Evolutionary conservation across 495 filamentous ascomycete species (phyloP), one percentile per base, ranked within the genome.

Genomic region (Geopyxis carbonaria): DNA sequence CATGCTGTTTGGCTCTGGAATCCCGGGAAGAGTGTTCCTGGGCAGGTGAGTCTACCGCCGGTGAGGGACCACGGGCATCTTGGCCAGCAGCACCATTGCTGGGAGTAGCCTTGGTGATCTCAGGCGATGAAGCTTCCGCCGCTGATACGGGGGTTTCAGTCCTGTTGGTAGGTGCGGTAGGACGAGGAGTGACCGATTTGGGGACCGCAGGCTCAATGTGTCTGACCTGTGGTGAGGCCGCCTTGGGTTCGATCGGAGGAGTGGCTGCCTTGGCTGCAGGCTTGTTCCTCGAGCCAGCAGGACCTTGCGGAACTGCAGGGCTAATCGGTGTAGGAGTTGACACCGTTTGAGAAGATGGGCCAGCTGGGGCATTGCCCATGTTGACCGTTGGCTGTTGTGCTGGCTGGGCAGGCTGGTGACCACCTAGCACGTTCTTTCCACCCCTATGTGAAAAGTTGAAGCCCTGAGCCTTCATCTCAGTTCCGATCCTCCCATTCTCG

Each of bases 401-500:
- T 27, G 53, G 7, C 15, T 8, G 8, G 21, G 36, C 5, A 36
- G 20, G 49, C 34, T 20, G 57, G 51, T 36, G 52, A 45, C 18
- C 50, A 40, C 32, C 46, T 42, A 10, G 42, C 33, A 18, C 40
- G 40, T 41, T 61, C 57, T 80, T 80, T 21, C 68, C 64, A 15
- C 75, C 74, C 44, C 89, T 76, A 59, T 99, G 91, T 23, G 91
- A 78, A 57, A 99, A 99, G 68, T 99, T 99, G 74, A 99, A 99
- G 23, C 89, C 89, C 56, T 95, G 89, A 9, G 89, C 91, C 45
- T 83, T 72, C 87, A 95, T 99, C 60, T 95, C 89, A 0, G 89
- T 95, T 8, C 84, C 89, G 48, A 99, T 99, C 29, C 91, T 69
- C 16, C 89, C 89, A 52, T 75, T 76, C 53, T 95, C 86, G 31